These are phyloP conservation scores for Ziziphus jujuba DNA, from an alignment of 306 rosid genomes.

Conservation along the genomic window DNA sequence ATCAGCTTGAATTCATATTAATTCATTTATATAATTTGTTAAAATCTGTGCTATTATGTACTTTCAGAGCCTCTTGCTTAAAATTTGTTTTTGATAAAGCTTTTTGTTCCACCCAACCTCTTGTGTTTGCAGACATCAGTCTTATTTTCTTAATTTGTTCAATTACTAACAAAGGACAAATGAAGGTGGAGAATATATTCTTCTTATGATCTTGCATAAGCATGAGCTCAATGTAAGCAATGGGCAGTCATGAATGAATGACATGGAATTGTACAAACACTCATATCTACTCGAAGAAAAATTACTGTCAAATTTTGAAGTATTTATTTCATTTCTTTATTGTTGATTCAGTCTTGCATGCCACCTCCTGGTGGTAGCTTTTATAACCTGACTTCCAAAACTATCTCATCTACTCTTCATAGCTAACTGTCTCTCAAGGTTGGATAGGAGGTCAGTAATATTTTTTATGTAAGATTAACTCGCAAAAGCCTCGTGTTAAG, in stretches of 20 bases:
- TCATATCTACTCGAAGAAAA: conserved; percentile 12
- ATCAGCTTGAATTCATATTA: background rate
- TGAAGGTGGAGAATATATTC: conserved; percentile 11
- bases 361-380: conserved; percentile 29
- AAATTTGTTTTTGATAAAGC: background rate
- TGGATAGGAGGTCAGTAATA: conserved; percentile 28
- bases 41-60: background rate
- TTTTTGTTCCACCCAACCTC: conserved; percentile 10
- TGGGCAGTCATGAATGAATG: conserved; percentile 18
- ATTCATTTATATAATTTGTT: background rate
- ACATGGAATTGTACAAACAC: conserved; percentile 19
- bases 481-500: conserved; percentile 14
- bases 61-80: background rate
- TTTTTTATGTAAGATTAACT: conserved; percentile 8
- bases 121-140: conserved; percentile 9
- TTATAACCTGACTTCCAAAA: conserved; percentile 38
- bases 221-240: conserved; percentile 23
- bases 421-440: conserved; percentile 57
- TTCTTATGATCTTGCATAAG: conserved; percentile 7
- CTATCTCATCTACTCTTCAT: conserved; percentile 69
- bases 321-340: conserved; percentile 28
- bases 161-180: conserved; percentile 35
- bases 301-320: conserved; percentile 3
- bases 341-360: conserved; percentile 22
- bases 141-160: conserved; percentile 5